Evolutionary conservation across 805 yeast genomes (phyloP).

Genomic region (Saccharomycopsis babjevae): DNA sequence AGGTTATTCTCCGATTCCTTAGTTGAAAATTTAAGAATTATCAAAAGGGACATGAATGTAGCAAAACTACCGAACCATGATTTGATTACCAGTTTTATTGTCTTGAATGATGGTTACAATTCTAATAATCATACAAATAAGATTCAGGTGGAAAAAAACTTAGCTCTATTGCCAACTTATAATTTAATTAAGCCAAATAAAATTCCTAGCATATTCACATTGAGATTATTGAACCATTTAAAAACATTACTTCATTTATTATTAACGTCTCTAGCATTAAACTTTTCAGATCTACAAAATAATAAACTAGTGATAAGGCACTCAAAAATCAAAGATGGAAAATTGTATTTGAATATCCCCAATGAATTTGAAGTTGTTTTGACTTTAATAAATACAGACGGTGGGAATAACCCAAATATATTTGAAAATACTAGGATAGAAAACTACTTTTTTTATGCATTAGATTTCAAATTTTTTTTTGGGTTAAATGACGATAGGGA

Average conservation of each 20-base stretch:
- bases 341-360: conserved; percentile 4
- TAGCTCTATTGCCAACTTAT: conserved; percentile 14
- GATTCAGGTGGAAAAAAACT: conserved; percentile 1
- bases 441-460: conserved; percentile 3
- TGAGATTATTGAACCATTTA: conserved; percentile 7
- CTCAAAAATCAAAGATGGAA: conserved; percentile 12
- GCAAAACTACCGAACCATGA: conserved; percentile 94
- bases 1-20: conserved; percentile 60
- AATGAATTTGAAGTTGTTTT: conserved; percentile 15
- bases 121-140: conserved; percentile 3
- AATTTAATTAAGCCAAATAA: conserved; percentile 4
- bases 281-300: not conserved
- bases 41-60: conserved; percentile 15
- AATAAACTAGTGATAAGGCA: conserved; percentile 2
- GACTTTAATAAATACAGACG: conserved; percentile 6
- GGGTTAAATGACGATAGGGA: conserved; percentile 11
- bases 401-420: not conserved
- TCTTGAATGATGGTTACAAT: conserved; percentile 49
- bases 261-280: conserved; percentile 5
- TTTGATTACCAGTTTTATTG: conserved; percentile 77
- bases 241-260: conserved; percentile 12
- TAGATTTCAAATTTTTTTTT: conserved; percentile 11
- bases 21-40: conserved; percentile 33
- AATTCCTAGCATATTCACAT: conserved; percentile 4
- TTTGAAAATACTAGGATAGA: conserved; percentile 1